phyloP scores from a whole-genome alignment of 805 yeast species.

The Myxozyma neglecta region DNA sequence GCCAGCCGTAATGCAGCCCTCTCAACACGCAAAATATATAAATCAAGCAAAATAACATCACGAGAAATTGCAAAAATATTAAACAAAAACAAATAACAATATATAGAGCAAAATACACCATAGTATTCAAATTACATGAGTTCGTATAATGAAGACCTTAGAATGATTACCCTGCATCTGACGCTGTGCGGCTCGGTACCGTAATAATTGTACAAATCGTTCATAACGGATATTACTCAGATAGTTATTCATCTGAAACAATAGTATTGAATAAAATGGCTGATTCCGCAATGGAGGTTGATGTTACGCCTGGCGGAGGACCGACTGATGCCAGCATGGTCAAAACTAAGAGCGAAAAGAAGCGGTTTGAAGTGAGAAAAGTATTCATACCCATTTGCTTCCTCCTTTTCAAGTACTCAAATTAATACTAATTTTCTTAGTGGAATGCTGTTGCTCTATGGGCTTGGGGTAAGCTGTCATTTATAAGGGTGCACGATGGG shows the following conservation, averaged over 20 bases:
- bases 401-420: background rate
- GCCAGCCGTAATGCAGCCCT: background rate
- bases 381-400: constrained; percentile 26
- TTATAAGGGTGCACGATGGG: background rate
- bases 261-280: background rate
- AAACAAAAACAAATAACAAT: too few species aligned
- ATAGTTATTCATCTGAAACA: background rate
- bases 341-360: constrained; percentile 44
- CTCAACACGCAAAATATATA: background rate
- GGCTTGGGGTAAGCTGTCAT: constrained; percentile 67
- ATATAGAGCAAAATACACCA: too few species aligned
- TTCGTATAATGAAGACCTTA: too few species aligned
- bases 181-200: too few species aligned
- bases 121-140: too few species aligned
- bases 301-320: constrained; percentile 3
- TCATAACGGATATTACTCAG: background rate
- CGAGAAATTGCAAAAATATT: too few species aligned
- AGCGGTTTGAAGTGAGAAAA: constrained; percentile 86
- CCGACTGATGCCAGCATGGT: background rate
- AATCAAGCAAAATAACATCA: too few species aligned
- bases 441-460: constrained; percentile 99
- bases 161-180: too few species aligned
- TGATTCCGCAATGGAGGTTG: constrained; percentile 27
- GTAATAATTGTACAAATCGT: background rate
- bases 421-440: constrained; percentile 28